A percentile compares a stretch with the other conserved stretches of the same genome.
Evolutionary conservation across 441 rosid genomes (phyloP).

Genomic region (Corymbia citriodora): DNA sequence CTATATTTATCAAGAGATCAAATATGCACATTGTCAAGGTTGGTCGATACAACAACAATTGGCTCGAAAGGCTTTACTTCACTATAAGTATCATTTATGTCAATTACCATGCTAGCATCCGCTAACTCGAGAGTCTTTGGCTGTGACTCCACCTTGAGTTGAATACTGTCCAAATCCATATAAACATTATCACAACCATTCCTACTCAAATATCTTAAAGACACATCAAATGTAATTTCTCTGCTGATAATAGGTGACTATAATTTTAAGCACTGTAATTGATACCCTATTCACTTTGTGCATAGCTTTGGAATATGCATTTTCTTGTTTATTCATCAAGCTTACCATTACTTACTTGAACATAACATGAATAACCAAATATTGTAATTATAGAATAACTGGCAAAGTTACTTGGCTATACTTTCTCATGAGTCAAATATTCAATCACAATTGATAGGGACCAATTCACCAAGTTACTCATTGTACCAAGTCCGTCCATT

Average conservation of each 20-base stretch:
- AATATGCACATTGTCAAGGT: not conserved
- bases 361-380: not conserved
- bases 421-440: not conserved
- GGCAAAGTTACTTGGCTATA: not conserved
- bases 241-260: rapidly evolving
- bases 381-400: not conserved
- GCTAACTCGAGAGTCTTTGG: not conserved
- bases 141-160: not conserved
- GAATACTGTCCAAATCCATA: not conserved
- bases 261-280: not conserved
- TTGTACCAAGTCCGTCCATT: not conserved
- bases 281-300: not conserved
- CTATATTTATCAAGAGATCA: not conserved
- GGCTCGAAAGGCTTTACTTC: not conserved
- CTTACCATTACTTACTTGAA: not conserved
- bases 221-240: not conserved
- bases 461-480: not conserved
- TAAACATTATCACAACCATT: not conserved
- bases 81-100: not conserved
- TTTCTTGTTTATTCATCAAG: not conserved
- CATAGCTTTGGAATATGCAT: not conserved
- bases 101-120: not conserved
- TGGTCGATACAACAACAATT: rapidly evolving
- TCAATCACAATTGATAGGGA: not conserved
- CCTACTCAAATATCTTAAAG: not conserved